Evolutionary conservation across 2,329 filamentous ascomycete species (phyloP), one percentile per base, ranked within the genome.

Genomic region (Alternaria tenuissima): DNA sequence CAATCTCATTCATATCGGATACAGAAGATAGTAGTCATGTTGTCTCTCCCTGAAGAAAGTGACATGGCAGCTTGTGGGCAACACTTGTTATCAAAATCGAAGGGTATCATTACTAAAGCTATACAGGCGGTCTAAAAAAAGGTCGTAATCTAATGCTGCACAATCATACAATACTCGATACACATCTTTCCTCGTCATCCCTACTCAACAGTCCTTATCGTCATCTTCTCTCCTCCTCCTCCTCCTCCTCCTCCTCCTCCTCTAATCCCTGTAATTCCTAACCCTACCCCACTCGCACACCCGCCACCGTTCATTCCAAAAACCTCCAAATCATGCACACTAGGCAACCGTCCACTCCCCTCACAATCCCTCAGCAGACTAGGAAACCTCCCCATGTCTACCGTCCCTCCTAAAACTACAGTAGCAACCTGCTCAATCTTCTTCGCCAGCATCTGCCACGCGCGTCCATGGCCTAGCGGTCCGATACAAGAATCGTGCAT

Each of bases 391-490:
- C 62, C 66, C 42, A 70, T 34, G 52, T 63, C 63, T 9, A 70
- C 52, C 11, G 46, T 46, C 3, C 61, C 38, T 2, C 59, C 66
- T 7, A 72, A 22, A 4, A 72, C 36, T 4, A 57, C 54, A n/a
- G 49, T 53, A 12, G 59, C 61, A 2, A 64, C 69, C 28, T 67
- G 61, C 28, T 69, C 67, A 7, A 72, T 46, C 56, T 65, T 67
- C 28, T 39, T 39, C 7, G 58, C 69, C 7, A 70, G 32, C 0
- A 65, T 28, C 53, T 69, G 68, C 55, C 68, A 72, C 26, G 63
- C 59, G 28, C 68, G 58, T 8, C 64, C 69, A 48, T 72, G 67
- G 1, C 67, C 66, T 5, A 54, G 38, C 8, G 20, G 30, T 14
- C 39, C 57, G 4, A 57, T 46, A 30, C 59, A 61, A 11, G 32